Evolutionary conservation across 179 eudicot species (phyloP), one percentile per base, ranked within the genome.

Genomic region (Silene vulgaris): DNA sequence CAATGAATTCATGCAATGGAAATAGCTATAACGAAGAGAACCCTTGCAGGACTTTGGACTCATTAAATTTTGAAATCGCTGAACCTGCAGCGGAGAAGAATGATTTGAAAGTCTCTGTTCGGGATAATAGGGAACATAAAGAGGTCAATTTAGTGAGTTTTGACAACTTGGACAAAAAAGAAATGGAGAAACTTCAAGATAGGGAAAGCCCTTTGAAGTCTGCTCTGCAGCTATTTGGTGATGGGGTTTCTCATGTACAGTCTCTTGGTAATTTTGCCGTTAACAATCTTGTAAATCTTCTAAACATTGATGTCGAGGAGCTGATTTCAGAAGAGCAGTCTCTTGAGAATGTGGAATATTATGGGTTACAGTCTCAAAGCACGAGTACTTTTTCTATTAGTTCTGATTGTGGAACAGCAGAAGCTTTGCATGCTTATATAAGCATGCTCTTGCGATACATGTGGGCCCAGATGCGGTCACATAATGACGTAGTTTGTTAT

Each of bases 401-500:
- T 65, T 95, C 99, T 75, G 96, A 90, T 71, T 67, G 87, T 93
- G 54, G 89, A 83, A 78, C 77, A 88, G 68, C 90, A 90, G 81
- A 68, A 68, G 71, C 71, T 35, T 19, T 68, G 54, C 71, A 68
- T 68, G 71, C 71, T 37, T 68, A 68, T 40, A 88, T 93, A 62
- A 90, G 90, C 69, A 88, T 87, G 83, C 91, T 95, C 69, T 65
- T 87, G 72, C 81, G 75, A 32, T 90, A 92, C 77, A 84, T 92
- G 68, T 95, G 99, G 99, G 86, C 88, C 72, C 97, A 90, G 76
- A 95, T 95, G 96, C 85, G 95, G 23, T 89, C 99, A 29, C 93
- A 95, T 76, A 92, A 95, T 65, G 97, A 95, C 75, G 77, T 95
- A 68, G 97, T 95, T 62, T 95, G 99, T 74, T 95, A 95, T 80